Base-by-base conservation (phyloP, 192 early-diverging fungal species). In the Coemansia sp. region DNA sequence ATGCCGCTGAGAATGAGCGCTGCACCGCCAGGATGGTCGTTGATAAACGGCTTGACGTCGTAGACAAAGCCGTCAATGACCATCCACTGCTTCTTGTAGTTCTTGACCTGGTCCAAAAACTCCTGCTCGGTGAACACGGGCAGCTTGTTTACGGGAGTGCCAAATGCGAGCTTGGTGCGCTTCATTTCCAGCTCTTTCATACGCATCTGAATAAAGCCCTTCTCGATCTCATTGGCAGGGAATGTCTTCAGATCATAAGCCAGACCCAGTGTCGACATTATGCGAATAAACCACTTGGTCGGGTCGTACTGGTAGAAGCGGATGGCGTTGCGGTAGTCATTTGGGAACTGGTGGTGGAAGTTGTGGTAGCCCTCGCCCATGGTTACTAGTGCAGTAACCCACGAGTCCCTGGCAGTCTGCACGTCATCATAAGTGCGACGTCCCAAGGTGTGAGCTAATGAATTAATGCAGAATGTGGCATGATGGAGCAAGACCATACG, bases 381-480 rank as follows among this genome's bases (percentile, higher is more conserved):
- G 3, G 88, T 90, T 36, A 86, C 80, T 5, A 91, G 60, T 33
- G 87, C 87, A 12, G 87, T 87, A 42, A 90, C 62, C 63, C 86
- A 83, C 61, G 90, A 88, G 61, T 88, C 87, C 47, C 87, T 82
- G 11, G 88, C 90, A 0, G 90, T 88, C 55, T 85, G 78, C 42
- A 81, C 76, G 68, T 93, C 91, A 69, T 93, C 91, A 63, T 85
- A 92, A 15, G 86, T 78, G 35, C 59, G 66, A 9, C 86, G 84
- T 31, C 90, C 90, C 11, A 90, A 61, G 38, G 66, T 88, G 66
- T 92, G 90, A 11, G 90, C 90, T 26, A 92, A 68, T 16, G 84
- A 86, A 78, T 92, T 92, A 47, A 92, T 84, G 56, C 88, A 92
- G 77, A 92, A 92, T 23, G 90, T 92, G 44, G 89, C 87, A 58